Base-by-base conservation (phyloP, 345 rosid genomes). In the Physaria fendleri region DNA sequence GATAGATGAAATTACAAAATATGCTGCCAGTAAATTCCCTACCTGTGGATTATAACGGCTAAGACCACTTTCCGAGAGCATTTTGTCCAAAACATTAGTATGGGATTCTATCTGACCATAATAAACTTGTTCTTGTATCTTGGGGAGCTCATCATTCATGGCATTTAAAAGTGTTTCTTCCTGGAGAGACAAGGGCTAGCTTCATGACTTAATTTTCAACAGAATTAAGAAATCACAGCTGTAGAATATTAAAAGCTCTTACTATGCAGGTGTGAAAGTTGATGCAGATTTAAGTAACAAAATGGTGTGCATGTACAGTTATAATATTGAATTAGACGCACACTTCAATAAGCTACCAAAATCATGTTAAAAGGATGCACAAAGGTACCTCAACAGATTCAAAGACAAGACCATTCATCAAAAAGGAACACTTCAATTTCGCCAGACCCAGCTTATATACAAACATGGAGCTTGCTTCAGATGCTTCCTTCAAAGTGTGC, bases 31-130 rank as follows among this genome's bases (percentile, higher is more conserved):
- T 15, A 61, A 41, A 75, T 32, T 15, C 23, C 61, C 30, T 73
- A 85, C 99, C 95, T 79, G 93, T 39, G 97, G 95, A 73, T 89
- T 93, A 76, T 93, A 89, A 64, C 97, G 99, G 77, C 77, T 78
- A 56, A 93, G 70, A 68, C 97, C 90, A 78, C 59, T 81, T 81
- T 93, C 99, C 9, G 85, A 79, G 30, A 93, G 80, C 63, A 86
- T 74, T 62, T 89, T 89, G 77, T 93, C 95, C 77, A 89, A 74
- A 48, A 93, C 84, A 70, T 93, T 81, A 46, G 99, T 85, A 48
- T 43, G 85, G 54, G 97, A 83, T 68, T 73, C 87, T 77, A 93
- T 83, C 47, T 87, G 90, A 6, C 99, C 97, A 42, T 78, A 89
- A 64, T 93, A 93, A 71, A 93, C 97, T 77, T 89, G 94, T 70